Percentiles rank a stretch among this genome's conserved stretches.
These are phyloP conservation scores for Ricinus communis DNA, from an alignment of 345 rosid species.

Conservation along the genomic window DNA sequence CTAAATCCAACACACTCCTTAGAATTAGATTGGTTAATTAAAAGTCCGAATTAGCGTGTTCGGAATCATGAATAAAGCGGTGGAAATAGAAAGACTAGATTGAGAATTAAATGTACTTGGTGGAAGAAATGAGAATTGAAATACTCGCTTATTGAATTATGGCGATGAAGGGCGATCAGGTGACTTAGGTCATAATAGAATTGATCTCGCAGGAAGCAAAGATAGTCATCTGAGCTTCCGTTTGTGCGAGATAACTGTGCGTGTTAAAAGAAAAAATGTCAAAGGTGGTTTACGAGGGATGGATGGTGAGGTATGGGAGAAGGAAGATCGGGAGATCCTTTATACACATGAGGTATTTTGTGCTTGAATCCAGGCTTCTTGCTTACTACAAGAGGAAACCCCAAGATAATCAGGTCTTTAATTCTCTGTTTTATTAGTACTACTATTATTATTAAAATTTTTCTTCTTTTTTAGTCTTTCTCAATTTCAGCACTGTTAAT, in stretches of 20 bases:
- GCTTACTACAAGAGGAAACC: constrained; percentile 99
- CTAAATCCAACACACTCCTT: too few species aligned
- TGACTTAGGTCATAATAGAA: neutral
- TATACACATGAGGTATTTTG: constrained; percentile 96
- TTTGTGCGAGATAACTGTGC: constrained; percentile 34
- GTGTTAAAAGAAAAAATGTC: constrained; percentile 41
- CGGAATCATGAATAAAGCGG: too few species aligned
- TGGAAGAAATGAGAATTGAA: too few species aligned
- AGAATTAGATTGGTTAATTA: neutral
- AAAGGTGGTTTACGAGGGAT: constrained; percentile 91
- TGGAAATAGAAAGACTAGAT: too few species aligned
- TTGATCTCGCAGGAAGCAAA: constrained; percentile 24
- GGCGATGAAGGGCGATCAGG: constrained; percentile 20
- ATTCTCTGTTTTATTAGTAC: too few species aligned
- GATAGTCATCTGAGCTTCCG: constrained; percentile 34
- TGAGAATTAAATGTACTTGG: neutral
- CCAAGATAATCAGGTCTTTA: constrained; percentile 80
- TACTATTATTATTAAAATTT: neutral
- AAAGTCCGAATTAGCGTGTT: constrained; percentile 18
- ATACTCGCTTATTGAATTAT: constrained; percentile 18
- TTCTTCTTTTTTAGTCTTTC: neutral
- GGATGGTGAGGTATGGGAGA: constrained; percentile 99
- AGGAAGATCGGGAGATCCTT: constrained; percentile 96
- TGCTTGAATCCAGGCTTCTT: constrained; percentile 85
- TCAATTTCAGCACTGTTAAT: too few species aligned